These are phyloP conservation scores for Ceratocystis alfenasii DNA, from an alignment of 2,329 filamentous ascomycete species.

Conservation along the genomic window DNA sequence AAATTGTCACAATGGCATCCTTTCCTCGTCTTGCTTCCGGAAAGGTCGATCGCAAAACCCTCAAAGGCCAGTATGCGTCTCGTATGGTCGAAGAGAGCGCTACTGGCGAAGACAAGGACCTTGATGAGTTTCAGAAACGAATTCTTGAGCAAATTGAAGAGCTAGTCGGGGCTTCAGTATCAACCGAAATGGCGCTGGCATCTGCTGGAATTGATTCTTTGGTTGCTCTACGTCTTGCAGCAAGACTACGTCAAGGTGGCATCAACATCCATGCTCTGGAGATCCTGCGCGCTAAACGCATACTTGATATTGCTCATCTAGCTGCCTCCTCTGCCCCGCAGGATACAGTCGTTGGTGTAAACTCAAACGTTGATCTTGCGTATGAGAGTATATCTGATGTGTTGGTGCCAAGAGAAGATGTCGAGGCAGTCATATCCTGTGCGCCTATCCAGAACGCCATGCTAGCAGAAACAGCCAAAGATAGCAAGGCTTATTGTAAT, in stretches of 20 bases:
- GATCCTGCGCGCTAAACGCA: constrained; percentile 30
- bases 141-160: not conserved
- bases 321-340: not conserved
- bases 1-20: constrained; percentile 50
- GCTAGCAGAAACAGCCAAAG: constrained; percentile 58
- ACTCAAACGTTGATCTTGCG: not conserved
- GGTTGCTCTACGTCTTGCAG: constrained; percentile 42
- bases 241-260: constrained; percentile 46
- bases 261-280: constrained; percentile 46
- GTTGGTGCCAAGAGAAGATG: constrained; percentile 14
- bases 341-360: too few species aligned
- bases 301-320: not conserved
- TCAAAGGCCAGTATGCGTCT: constrained; percentile 41
- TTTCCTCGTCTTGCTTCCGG: constrained; percentile 72
- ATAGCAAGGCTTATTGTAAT: constrained; percentile 60
- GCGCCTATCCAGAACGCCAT: constrained; percentile 68
- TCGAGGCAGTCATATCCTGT: constrained; percentile 45
- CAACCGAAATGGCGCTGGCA: constrained; percentile 35
- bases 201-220: constrained; percentile 54
- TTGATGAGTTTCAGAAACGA: not conserved
- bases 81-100: constrained; percentile 12
- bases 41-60: constrained; percentile 60
- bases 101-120: not conserved
- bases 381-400: not conserved
- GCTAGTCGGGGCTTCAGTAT: constrained; percentile 32